phyloP scores from a whole-genome alignment of 2,329 filamentous ascomycete species.

The Fusarium agapanthi region DNA sequence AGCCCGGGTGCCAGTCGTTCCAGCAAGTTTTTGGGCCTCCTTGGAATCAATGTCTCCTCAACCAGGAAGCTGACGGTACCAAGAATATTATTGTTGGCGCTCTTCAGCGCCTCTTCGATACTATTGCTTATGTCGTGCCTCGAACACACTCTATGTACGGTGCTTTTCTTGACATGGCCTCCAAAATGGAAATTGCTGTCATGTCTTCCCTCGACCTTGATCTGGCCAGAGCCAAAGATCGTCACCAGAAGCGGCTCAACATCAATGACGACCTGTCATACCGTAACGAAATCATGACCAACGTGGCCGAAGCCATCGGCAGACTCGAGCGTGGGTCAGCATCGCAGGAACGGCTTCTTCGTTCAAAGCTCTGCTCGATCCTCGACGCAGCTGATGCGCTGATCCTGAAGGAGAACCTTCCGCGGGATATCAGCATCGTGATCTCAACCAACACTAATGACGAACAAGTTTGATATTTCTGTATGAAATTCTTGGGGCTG shows the following conservation, averaged over 20 bases:
- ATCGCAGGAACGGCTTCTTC: neutral
- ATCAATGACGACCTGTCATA: neutral
- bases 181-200: neutral
- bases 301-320: neutral
- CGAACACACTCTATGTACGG: neutral
- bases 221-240: neutral
- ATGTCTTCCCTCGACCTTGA: conserved; percentile 1
- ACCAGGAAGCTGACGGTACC: neutral
- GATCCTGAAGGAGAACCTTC: neutral
- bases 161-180: neutral
- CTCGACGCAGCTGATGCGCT: neutral
- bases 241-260: neutral
- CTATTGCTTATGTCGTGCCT: neutral
- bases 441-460: neutral
- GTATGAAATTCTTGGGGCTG: neutral
- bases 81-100: conserved; percentile 4
- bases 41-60: neutral
- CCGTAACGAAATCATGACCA: neutral
- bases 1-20: neutral
- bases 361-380: neutral
- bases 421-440: neutral
- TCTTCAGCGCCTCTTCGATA: neutral
- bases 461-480: neutral
- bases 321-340: neutral
- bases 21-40: neutral